phyloP scores from a whole-genome alignment of 1,284 basidiomycete genomes.

The Rhodotorula glutinis region DNA sequence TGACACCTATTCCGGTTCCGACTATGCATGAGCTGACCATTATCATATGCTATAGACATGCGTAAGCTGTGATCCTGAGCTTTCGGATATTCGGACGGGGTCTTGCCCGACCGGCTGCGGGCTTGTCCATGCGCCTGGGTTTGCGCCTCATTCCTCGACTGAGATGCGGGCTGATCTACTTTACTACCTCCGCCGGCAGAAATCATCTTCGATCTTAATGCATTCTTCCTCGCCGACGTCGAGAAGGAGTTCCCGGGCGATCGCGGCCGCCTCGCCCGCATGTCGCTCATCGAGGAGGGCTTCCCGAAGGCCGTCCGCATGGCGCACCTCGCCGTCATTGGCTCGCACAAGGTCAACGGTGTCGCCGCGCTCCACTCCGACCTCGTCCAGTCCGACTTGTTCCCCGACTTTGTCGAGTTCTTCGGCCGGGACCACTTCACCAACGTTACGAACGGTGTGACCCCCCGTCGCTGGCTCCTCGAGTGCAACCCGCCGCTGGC shows the following conservation, averaged over 20 bases:
- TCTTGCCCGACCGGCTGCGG: too few relatives aligned
- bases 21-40: too few relatives aligned
- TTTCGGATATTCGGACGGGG: too few relatives aligned
- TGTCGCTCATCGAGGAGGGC: conserved; percentile 83
- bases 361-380: conserved; percentile 75
- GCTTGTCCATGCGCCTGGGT: too few relatives aligned
- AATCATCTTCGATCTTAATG: conserved; percentile 76
- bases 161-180: too few relatives aligned
- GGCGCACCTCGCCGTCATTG: conserved; percentile 63
- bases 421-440: conserved; percentile 45
- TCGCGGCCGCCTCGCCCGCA: conserved; percentile 60
- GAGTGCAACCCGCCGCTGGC: conserved; percentile 84
- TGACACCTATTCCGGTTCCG: too few relatives aligned
- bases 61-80: too few relatives aligned
- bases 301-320: conserved; percentile 26
- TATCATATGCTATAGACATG: too few relatives aligned
- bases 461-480: conserved; percentile 70
- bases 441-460: conserved; percentile 81
- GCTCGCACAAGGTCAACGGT: conserved; percentile 74
- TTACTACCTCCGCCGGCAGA: conserved; percentile 54
- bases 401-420: conserved; percentile 87
- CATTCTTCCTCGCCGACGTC: conserved; percentile 59
- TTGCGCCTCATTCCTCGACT: too few relatives aligned
- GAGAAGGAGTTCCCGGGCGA: conserved; percentile 77
- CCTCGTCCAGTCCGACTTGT: conserved; percentile 56